Percentiles rank a stretch among this genome's conserved stretches.
Evolutionary conservation across 306 rosid species (phyloP).

Genomic region (Styphnolobium japonicum): DNA sequence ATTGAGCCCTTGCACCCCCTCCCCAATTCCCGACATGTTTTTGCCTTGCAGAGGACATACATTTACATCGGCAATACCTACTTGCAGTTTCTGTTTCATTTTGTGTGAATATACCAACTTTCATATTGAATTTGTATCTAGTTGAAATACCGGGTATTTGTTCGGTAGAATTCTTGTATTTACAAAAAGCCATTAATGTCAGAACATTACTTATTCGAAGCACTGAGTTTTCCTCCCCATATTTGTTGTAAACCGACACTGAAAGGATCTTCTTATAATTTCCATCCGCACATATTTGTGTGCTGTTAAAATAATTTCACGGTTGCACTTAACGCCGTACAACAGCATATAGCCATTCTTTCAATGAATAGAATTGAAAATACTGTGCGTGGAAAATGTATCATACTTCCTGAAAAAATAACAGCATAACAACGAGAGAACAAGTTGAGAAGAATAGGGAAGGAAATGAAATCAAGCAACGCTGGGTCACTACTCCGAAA

Average conservation of each 20-base stretch:
- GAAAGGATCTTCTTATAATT: background rate
- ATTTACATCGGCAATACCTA: conserved; percentile 2
- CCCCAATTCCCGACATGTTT: background rate
- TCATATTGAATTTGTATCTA: conserved; percentile 14
- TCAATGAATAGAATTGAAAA: background rate
- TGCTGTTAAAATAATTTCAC: background rate
- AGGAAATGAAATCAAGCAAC: background rate
- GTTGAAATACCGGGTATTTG: no score
- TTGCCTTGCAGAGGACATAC: conserved; percentile 10
- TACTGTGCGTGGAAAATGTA: background rate
- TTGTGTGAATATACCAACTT: background rate
- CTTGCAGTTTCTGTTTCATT: background rate
- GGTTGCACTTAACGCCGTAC: background rate
- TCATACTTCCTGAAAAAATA: background rate
- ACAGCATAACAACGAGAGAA: background rate
- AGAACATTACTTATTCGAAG: background rate
- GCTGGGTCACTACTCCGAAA: background rate
- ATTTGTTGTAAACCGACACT: background rate
- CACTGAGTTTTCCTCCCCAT: background rate
- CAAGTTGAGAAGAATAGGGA: background rate
- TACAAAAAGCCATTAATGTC: background rate
- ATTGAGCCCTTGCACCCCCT: background rate
- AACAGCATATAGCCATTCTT: no score
- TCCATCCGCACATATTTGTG: background rate
- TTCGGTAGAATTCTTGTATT: background rate